Evolutionary conservation across 169 alveolate genomes (phyloP), one percentile per base, ranked within the genome.

Genomic region (Eimeria zaria): DNA sequence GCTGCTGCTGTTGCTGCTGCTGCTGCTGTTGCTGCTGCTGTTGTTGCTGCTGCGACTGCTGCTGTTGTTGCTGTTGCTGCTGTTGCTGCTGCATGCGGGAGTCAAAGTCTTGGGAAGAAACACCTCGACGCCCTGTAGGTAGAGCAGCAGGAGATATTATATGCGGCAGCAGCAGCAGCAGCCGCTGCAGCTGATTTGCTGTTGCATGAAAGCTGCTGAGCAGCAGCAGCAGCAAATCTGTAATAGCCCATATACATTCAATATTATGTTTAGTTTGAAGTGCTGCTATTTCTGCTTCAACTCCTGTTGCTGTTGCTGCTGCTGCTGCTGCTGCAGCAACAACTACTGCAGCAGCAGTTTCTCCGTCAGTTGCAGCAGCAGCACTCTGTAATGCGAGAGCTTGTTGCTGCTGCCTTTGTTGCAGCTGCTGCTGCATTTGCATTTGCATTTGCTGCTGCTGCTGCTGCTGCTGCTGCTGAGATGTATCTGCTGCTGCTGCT

Each of bases 191-290:
- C 67, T 78, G 89, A 0, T 78, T 20, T 9, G 33, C 6, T 11
- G 89, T 18, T 4, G 89, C 69, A 9, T 78, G 89, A 18, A 78
- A 46, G 64, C 46, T 20, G 22, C 41, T 78, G 44, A 78, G 41
- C 89, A 78, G 89, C 89, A 78, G 89, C 89, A 78, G 60, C 69
- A 78, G 67, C 89, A 78, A 78, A 44, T 78, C 89, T 18, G 89
- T 78, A 8, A 78, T n/a, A 2, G 46, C 41, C 69, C 60, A 78
- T 8, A 78, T 48, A 51, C 89, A 78, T 20, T 78, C 89, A 5
- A 16, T 78, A 44, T 44, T 78, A 67, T 78, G 89, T 22, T 78
- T n/a, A 33, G 41, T 39, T 9, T 22, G 18, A 16, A 44, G 89
- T 24, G 89, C 89, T 48, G 89, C 89, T 78, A 51, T 51, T 5